Evolutionary conservation across 768 basidiomycete species (phyloP).

Genomic region (Rhizopogon roseolus): DNA sequence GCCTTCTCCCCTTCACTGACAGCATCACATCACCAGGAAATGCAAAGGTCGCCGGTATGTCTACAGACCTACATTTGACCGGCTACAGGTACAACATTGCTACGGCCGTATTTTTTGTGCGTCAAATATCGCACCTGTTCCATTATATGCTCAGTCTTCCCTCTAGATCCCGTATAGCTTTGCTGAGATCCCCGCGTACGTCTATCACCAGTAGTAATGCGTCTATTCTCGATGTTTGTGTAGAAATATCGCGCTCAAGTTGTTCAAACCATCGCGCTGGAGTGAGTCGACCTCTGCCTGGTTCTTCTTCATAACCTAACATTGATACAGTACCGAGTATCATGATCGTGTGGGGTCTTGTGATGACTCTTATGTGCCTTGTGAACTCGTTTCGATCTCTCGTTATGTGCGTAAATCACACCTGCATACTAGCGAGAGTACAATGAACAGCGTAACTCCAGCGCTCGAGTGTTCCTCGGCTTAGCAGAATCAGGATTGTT

Average conservation of each 20-base stretch:
- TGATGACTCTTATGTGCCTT: conserved; percentile 35
- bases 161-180: conserved; percentile 32
- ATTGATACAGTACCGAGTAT: conserved; percentile 30
- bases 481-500: conserved; percentile 45
- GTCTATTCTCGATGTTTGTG: neutral
- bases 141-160: neutral
- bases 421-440: neutral
- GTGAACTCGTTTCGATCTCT: conserved; percentile 27
- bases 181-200: conserved; percentile 34
- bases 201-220: neutral
- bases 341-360: conserved; percentile 35
- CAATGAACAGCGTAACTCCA: conserved; percentile 6
- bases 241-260: conserved; percentile 34
- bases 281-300: conserved; percentile 15
- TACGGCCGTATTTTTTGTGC: conserved; percentile 34
- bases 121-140: neutral
- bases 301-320: conserved; percentile 9
- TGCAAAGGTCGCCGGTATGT: conserved; percentile 42
- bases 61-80: conserved; percentile 28
- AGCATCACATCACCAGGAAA: conserved; percentile 24
- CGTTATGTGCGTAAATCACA: conserved; percentile 22
- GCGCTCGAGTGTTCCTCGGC: conserved; percentile 39
- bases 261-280: conserved; percentile 31
- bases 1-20: neutral
- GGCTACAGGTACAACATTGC: conserved; percentile 32